phyloP scores from a whole-genome alignment of 2,329 filamentous ascomycete genomes.

The Verticillium nubilum region DNA sequence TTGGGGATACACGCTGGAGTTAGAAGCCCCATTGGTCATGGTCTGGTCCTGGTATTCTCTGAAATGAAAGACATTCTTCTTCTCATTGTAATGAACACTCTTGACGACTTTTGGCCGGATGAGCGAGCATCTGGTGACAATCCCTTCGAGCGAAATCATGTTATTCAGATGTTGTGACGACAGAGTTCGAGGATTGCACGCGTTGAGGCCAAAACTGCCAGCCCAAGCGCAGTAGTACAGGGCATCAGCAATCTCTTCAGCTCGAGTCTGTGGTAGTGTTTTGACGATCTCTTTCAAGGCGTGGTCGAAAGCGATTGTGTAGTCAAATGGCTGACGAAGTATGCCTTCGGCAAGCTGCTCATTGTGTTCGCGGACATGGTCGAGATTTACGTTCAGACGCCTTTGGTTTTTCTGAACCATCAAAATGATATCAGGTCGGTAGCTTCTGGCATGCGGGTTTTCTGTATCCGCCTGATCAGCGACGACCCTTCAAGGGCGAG shows the following conservation, averaged over 20 bases:
- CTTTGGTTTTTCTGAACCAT: slow-evolving; percentile 66
- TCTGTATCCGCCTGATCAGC: slow-evolving; percentile 10
- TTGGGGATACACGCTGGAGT: slow-evolving; percentile 87
- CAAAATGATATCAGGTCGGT: slow-evolving; percentile 80
- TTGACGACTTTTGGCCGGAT: slow-evolving; percentile 97
- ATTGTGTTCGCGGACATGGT: slow-evolving; percentile 87
- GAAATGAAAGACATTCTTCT: slow-evolving; percentile 78
- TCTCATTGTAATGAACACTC: slow-evolving; percentile 94
- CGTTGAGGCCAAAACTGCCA: slow-evolving; percentile 89
- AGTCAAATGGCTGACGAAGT: slow-evolving; percentile 83
- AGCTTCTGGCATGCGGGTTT: slow-evolving; percentile 60
- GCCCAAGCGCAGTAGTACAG: slow-evolving; percentile 97
- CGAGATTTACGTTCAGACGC: slow-evolving; percentile 68
- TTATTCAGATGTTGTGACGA: slow-evolving; percentile 86
- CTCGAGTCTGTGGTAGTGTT: slow-evolving; percentile 68
- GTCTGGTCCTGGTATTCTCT: slow-evolving; percentile 94
- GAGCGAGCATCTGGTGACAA: slow-evolving; percentile 92
- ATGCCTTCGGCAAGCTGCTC: slow-evolving; percentile 73
- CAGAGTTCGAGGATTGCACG: slow-evolving; percentile 90
- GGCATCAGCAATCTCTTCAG: slow-evolving; percentile 71
- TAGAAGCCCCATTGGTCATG: slow-evolving; percentile 88
- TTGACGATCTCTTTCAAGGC: slow-evolving; percentile 86
- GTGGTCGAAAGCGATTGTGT: slow-evolving; percentile 78
- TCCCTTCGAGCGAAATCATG: slow-evolving; percentile 96
- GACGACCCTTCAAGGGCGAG: slow-evolving; percentile 15